Evolutionary conservation across 2,329 filamentous ascomycete genomes (phyloP).

Genomic region (Penicillium decumbens): DNA sequence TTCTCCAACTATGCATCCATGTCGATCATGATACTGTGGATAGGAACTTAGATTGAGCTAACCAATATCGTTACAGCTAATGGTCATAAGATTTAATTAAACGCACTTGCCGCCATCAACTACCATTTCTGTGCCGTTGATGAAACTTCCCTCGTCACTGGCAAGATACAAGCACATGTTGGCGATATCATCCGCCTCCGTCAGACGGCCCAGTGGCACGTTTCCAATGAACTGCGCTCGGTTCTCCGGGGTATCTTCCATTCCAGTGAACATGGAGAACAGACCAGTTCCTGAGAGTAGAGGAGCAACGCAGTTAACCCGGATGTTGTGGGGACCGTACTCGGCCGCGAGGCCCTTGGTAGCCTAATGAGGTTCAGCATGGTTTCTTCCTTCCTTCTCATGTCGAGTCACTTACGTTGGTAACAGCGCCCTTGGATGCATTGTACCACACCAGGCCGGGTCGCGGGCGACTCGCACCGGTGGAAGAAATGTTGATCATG

Average conservation of each 20-base stretch:
- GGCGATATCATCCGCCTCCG: slow-evolving; percentile 58
- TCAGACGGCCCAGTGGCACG: slow-evolving; percentile 42
- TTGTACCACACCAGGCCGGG: slow-evolving; percentile 47
- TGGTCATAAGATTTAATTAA: slow-evolving; percentile 11
- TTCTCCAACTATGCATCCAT: not conserved
- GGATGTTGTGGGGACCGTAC: slow-evolving; percentile 66
- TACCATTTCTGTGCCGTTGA: slow-evolving; percentile 67
- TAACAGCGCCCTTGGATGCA: slow-evolving; percentile 43
- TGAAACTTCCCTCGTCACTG: slow-evolving; percentile 66
- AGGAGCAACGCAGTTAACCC: slow-evolving; percentile 68
- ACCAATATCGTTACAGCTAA: not conserved
- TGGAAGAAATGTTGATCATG: slow-evolving; percentile 45
- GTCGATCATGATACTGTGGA: not conserved
- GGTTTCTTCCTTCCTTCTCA: not conserved
- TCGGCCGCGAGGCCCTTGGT: slow-evolving; percentile 67
- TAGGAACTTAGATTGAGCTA: too few species aligned
- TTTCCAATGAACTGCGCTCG: slow-evolving; percentile 42
- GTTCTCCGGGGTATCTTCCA: slow-evolving; percentile 45
- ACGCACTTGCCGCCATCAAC: slow-evolving; percentile 54
- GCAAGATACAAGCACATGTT: slow-evolving; percentile 67
- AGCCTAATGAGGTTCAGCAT: slow-evolving; percentile 37
- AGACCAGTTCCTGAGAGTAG: slow-evolving; percentile 64
- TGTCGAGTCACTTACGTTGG: slow-evolving; percentile 32
- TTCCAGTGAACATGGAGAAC: slow-evolving; percentile 45
- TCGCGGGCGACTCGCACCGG: slow-evolving; percentile 40